Conservation (phyloP, 2,329 filamentous ascomycete species). For the Diatrype stigma region DNA sequence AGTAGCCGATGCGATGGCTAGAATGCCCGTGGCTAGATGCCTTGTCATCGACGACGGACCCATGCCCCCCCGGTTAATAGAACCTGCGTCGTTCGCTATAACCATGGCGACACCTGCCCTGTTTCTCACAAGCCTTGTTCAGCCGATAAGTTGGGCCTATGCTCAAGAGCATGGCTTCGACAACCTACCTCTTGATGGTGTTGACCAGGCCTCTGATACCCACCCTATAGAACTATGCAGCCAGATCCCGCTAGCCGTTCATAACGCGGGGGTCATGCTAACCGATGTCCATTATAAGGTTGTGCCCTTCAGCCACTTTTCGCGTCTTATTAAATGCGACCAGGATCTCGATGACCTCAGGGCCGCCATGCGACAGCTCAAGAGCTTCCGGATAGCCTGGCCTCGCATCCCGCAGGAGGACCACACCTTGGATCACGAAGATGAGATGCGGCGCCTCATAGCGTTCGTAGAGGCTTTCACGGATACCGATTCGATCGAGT, state of each 20-base stretch:
- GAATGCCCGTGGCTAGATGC: conserved; percentile 1
- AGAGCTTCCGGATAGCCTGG: background rate
- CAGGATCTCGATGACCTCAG: background rate
- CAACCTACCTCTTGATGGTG: background rate
- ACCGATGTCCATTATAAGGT: background rate
- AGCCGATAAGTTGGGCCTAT: background rate
- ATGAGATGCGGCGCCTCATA: background rate
- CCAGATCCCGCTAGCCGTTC: conserved; percentile 4
- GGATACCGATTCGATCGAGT: background rate
- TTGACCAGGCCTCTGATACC: too few relatives aligned
- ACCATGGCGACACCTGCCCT: background rate
- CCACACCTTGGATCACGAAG: background rate
- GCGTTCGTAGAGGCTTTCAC: background rate
- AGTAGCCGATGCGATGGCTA: conserved; percentile 4
- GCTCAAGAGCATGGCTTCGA: background rate
- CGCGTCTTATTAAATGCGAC: background rate
- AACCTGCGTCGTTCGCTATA: background rate
- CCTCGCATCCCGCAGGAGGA: background rate
- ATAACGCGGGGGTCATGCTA: conserved; percentile 3
- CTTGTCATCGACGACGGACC: background rate
- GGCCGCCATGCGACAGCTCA: background rate
- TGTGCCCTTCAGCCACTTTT: too few relatives aligned
- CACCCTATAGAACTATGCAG: background rate
- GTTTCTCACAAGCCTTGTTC: background rate
- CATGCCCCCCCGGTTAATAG: background rate